Evolutionary conservation across 345 rosid genomes (phyloP).

Genomic region (Eucalyptus guilfoylei): DNA sequence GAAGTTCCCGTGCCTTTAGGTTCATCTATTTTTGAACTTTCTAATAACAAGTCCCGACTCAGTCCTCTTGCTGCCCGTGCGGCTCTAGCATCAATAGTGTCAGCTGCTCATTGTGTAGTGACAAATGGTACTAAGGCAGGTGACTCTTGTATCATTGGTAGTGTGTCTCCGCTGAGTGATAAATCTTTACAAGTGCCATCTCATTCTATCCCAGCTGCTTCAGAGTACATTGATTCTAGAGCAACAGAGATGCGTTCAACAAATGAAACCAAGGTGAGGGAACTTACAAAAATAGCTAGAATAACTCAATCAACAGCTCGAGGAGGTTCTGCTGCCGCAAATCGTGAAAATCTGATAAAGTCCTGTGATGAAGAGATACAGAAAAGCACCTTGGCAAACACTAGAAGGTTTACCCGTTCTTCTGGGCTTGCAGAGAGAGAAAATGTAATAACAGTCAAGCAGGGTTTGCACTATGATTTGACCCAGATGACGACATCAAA

Average conservation of each 20-base stretch:
- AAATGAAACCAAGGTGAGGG: neutral
- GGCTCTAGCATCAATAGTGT: slow-evolving; percentile 6
- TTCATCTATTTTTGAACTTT: neutral
- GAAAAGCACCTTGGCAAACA: neutral
- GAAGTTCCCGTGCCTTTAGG: neutral
- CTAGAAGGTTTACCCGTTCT: neutral
- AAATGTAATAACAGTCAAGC: neutral
- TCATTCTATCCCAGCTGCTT: neutral
- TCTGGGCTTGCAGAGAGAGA: neutral
- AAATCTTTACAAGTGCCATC: neutral
- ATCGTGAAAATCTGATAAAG: neutral
- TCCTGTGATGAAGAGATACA: neutral
- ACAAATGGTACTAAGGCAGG: neutral
- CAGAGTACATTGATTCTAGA: neutral
- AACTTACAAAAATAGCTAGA: neutral
- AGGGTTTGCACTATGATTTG: neutral
- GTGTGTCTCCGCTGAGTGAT: neutral
- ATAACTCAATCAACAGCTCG: neutral
- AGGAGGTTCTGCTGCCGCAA: neutral
- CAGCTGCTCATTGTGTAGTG: neutral
- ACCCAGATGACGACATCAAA: neutral
- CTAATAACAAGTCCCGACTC: neutral
- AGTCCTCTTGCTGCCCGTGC: slow-evolving; percentile 22
- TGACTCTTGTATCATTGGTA: neutral
- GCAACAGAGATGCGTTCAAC: neutral